These are phyloP conservation scores for Pyrenophora graminea DNA, from an alignment of 2,329 filamentous ascomycete genomes.

Conservation along the genomic window DNA sequence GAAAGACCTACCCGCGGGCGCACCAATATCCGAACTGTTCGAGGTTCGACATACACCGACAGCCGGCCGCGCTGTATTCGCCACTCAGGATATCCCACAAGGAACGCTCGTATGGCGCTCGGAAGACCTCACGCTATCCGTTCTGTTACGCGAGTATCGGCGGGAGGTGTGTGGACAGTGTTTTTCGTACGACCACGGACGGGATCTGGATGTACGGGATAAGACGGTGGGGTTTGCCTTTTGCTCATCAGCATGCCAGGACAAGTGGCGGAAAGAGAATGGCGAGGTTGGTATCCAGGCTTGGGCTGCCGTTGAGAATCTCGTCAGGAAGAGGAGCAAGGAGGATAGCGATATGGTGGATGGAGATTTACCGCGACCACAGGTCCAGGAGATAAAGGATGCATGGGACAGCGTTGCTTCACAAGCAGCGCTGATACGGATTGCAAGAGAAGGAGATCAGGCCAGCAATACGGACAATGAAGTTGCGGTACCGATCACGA, in stretches of 20 bases:
- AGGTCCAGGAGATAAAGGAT: slow-evolving; percentile 29
- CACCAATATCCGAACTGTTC: slow-evolving; percentile 39
- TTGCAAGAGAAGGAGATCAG: slow-evolving; percentile 23
- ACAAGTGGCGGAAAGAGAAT: slow-evolving; percentile 40
- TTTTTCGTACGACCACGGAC: slow-evolving; percentile 52
- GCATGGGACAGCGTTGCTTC: slow-evolving; percentile 33
- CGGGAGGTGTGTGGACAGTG: slow-evolving; percentile 56
- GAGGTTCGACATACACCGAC: slow-evolving; percentile 47
- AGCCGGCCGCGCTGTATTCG: slow-evolving; percentile 53
- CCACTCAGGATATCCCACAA: slow-evolving; percentile 39
- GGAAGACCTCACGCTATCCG: slow-evolving; percentile 45
- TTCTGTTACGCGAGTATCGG: slow-evolving; percentile 52
- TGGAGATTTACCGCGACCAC: slow-evolving; percentile 32
- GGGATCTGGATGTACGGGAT: slow-evolving; percentile 47
- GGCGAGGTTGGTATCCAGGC: slow-evolving; percentile 37
- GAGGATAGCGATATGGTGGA: slow-evolving; percentile 45
- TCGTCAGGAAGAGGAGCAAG: slow-evolving; percentile 37
- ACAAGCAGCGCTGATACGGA: slow-evolving; percentile 35
- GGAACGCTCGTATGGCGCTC: slow-evolving; percentile 46
- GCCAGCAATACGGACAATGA: neutral
- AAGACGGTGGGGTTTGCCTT: slow-evolving; percentile 49
- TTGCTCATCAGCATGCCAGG: slow-evolving; percentile 46
- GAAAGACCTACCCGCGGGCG: slow-evolving; percentile 25
- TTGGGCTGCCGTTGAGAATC: slow-evolving; percentile 41
- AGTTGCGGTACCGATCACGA: slow-evolving; percentile 28